These are phyloP conservation scores for Zygotorulaspora florentina DNA, from an alignment of 805 yeast species.

Conservation along the genomic window DNA sequence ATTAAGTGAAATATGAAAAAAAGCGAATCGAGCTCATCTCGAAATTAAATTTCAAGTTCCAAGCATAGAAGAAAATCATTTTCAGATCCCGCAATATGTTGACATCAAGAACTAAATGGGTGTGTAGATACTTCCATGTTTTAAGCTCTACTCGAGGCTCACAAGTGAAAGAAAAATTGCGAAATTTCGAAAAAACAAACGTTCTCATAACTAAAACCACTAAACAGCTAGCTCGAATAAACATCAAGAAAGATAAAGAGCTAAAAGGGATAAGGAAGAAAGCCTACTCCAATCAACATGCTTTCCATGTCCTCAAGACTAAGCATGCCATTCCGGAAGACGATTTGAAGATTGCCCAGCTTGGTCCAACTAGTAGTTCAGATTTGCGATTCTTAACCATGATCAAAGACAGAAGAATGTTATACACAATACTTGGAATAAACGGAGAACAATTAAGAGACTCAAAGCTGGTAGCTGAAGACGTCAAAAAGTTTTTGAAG, in stretches of 20 bases:
- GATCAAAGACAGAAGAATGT: slow-evolving; percentile 43
- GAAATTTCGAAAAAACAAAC: slow-evolving; percentile 15
- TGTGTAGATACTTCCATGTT: slow-evolving; percentile 6
- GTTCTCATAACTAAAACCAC: slow-evolving; percentile 18
- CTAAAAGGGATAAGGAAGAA: slow-evolving; percentile 23
- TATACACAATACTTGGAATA: slow-evolving; percentile 55
- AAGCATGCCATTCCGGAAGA: slow-evolving; percentile 19
- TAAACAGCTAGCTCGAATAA: slow-evolving; percentile 16
- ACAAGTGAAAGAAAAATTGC: slow-evolving; percentile 21
- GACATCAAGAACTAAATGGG: background rate
- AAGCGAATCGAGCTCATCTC: too few species aligned
- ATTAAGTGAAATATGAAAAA: background rate
- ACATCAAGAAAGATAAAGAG: slow-evolving; percentile 17
- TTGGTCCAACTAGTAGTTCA: slow-evolving; percentile 38
- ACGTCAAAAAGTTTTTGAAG: slow-evolving; percentile 48
- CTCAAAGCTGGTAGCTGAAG: slow-evolving; percentile 50
- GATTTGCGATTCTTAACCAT: slow-evolving; percentile 32
- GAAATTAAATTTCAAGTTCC: too few species aligned
- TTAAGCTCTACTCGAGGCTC: slow-evolving; percentile 7
- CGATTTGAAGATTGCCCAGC: slow-evolving; percentile 20
- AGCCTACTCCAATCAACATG: slow-evolving; percentile 29
- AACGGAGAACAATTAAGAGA: slow-evolving; percentile 55
- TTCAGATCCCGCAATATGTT: background rate
- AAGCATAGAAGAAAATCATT: too few species aligned
- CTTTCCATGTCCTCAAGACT: slow-evolving; percentile 22